These are phyloP conservation scores for Neofusicoccum sp. DNA, from an alignment of 2,329 filamentous ascomycete species.

Conservation along the genomic window DNA sequence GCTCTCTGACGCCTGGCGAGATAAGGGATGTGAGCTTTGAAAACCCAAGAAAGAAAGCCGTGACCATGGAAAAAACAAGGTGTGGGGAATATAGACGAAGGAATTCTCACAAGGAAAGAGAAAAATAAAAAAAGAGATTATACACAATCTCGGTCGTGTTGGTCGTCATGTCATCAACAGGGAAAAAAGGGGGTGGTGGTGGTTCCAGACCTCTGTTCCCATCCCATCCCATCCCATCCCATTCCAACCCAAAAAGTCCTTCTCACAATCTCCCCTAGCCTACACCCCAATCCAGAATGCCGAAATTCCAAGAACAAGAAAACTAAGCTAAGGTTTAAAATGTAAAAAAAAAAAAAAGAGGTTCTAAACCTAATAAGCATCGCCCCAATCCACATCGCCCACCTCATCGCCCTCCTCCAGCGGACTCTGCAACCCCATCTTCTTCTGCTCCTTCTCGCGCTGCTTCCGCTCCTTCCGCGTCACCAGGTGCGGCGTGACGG, in stretches of 20 bases:
- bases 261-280: too few species aligned
- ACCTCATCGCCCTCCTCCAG: slow-evolving; percentile 42
- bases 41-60: neutral
- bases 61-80: neutral
- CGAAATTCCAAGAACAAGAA: too few species aligned
- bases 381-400: slow-evolving; percentile 14
- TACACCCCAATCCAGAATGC: too few species aligned
- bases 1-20: too few species aligned
- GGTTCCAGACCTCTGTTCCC: neutral
- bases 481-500: slow-evolving; percentile 72
- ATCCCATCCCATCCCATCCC: neutral
- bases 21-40: too few species aligned
- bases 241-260: neutral
- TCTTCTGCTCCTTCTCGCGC: slow-evolving; percentile 64
- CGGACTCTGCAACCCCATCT: slow-evolving; percentile 49
- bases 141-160: slow-evolving; percentile 11
- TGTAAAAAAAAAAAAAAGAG: too few species aligned
- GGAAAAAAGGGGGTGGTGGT: neutral
- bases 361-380: slow-evolving; percentile 6
- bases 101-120: neutral
- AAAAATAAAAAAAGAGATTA: neutral
- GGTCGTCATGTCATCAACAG: neutral
- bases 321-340: too few species aligned
- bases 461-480: slow-evolving; percentile 69
- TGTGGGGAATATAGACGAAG: neutral